These are phyloP conservation scores for Madurella fahalii DNA, from an alignment of 2,329 filamentous ascomycete genomes.

Conservation along the genomic window DNA sequence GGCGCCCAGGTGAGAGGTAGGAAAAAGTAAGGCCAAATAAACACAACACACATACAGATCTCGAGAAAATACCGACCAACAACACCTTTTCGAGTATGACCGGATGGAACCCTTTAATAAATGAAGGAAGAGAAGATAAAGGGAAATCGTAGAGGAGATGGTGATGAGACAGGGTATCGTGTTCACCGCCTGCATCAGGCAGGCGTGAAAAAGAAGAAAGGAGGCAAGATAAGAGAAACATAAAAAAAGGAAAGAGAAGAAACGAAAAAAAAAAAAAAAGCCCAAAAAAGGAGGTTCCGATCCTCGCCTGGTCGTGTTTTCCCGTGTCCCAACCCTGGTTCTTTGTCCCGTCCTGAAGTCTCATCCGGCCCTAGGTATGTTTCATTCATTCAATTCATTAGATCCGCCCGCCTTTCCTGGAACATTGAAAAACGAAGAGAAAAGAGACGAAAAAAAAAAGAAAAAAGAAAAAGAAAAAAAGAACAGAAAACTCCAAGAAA, in stretches of 20 bases:
- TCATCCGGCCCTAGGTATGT: neutral
- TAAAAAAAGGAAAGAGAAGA: neutral
- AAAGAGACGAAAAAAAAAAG: constrained; percentile 2
- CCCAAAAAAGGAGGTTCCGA: neutral
- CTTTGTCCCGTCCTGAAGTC: neutral
- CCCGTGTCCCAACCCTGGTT: neutral
- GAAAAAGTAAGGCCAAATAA: too few species aligned
- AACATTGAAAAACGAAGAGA: neutral
- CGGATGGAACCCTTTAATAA: neutral
- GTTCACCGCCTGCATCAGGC: neutral
- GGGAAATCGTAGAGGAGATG: neutral
- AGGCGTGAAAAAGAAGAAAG: neutral
- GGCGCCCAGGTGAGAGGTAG: neutral
- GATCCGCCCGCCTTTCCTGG: constrained; percentile 2
- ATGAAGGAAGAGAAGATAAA: constrained; percentile 9
- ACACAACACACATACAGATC: too few species aligned
- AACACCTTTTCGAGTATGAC: neutral
- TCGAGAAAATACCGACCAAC: too few species aligned
- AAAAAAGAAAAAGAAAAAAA: constrained; percentile 3
- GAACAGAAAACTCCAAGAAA: constrained; percentile 6
- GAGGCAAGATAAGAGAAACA: constrained; percentile 6
- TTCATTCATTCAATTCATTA: constrained; percentile 16
- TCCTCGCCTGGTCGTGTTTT: neutral
- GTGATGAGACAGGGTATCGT: neutral
- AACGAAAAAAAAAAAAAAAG: constrained; percentile 12